A percentile compares a stretch with the other conserved stretches of the same genome.
phyloP scores from a whole-genome alignment of 345 rosid genomes.

The Heritiera littoralis region DNA sequence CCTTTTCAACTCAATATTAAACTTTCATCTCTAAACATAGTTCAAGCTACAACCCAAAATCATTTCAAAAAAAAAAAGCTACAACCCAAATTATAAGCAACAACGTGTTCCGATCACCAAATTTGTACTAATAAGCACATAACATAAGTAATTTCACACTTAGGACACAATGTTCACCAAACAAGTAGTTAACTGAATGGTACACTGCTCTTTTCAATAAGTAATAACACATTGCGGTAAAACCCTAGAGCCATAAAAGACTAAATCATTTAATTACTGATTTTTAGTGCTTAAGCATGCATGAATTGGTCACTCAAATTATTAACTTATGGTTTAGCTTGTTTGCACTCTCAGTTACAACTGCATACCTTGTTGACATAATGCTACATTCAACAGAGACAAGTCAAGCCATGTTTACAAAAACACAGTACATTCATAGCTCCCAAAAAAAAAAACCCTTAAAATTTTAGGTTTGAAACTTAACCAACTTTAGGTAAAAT shows the following conservation, averaged over 20 bases:
- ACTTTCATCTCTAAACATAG: neutral
- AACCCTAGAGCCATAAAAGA: neutral
- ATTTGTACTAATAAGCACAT: neutral
- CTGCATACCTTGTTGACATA: neutral
- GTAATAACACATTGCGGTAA: neutral
- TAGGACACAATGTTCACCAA: neutral
- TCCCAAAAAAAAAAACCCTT: neutral
- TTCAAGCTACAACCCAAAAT: neutral
- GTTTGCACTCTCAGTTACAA: neutral
- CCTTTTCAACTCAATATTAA: neutral
- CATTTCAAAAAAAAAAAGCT: no score
- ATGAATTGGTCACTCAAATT: neutral
- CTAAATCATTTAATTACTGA: no score
- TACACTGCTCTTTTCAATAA: neutral
- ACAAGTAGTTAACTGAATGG: neutral
- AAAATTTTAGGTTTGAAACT: neutral
- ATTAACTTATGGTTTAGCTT: neutral
- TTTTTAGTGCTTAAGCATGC: neutral
- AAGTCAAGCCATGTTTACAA: neutral
- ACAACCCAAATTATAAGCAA: neutral
- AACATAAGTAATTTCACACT: neutral
- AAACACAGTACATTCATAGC: neutral
- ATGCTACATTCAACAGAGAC: neutral
- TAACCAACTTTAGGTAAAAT: constrained; percentile 2
- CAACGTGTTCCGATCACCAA: neutral